Evolutionary conservation across 192 early-diverging fungal genomes (phyloP).

Genomic region (Backusella liffmaniae): DNA sequence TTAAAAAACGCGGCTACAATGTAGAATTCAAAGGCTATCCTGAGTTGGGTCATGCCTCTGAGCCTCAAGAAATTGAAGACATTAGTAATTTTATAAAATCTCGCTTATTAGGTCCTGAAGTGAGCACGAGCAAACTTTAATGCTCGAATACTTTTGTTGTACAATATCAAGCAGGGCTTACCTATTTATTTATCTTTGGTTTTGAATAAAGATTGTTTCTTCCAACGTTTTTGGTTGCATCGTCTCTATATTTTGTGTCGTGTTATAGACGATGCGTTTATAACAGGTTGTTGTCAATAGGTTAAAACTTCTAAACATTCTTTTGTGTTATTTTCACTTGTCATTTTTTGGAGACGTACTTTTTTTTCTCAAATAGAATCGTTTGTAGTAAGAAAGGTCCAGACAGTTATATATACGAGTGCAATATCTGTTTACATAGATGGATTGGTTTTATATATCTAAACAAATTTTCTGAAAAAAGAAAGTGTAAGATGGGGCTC

Average conservation of each 20-base stretch:
- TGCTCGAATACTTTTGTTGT: not conserved
- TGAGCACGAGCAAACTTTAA: conserved; percentile 1
- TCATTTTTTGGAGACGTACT: too few relatives aligned
- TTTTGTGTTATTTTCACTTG: too few relatives aligned
- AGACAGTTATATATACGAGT: too few relatives aligned
- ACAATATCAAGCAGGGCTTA: not conserved
- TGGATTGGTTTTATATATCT: not conserved
- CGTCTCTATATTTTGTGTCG: too few relatives aligned
- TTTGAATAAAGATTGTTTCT: not conserved
- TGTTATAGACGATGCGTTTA: too few relatives aligned
- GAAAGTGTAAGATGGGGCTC: not conserved
- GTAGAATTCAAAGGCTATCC: conserved; percentile 76
- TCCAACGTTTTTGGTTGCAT: too few relatives aligned
- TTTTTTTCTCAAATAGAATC: too few relatives aligned
- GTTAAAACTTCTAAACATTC: too few relatives aligned
- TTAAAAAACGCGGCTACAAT: conserved; percentile 59
- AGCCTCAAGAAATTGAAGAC: conserved; percentile 1
- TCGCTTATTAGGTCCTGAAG: not conserved
- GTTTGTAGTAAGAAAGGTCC: too few relatives aligned
- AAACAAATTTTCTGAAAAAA: not conserved
- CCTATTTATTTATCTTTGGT: not conserved
- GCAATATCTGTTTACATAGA: not conserved
- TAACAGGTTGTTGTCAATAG: too few relatives aligned
- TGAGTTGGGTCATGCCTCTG: conserved; percentile 72
- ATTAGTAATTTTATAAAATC: conserved; percentile 7